Percentiles rank a stretch among this genome's conserved stretches.
Conservation (phyloP, 352 stramenopile species). For the Phytophthora vignae region DNA sequence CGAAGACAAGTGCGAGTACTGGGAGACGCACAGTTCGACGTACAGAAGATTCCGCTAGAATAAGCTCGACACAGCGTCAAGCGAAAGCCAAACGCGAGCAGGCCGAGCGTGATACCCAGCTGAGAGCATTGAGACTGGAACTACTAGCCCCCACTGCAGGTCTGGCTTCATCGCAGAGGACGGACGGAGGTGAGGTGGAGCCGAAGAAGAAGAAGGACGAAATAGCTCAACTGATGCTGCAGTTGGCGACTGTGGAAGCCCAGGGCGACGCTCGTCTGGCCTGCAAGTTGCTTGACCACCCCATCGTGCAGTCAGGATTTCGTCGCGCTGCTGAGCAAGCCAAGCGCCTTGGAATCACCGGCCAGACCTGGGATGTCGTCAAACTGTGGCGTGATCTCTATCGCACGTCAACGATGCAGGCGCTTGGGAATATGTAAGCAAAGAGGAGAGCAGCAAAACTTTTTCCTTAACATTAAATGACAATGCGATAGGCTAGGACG, state of each 20-base stretch:
- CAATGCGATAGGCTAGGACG: constrained; percentile 7
- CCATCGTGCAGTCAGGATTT: constrained; percentile 41
- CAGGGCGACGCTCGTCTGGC: constrained; percentile 57
- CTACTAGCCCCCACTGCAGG: constrained; percentile 46
- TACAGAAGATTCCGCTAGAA: constrained; percentile 9
- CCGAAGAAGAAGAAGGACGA: constrained; percentile 25
- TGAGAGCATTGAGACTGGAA: constrained; percentile 51
- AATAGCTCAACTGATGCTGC: constrained; percentile 31
- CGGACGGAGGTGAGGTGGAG: constrained; percentile 2
- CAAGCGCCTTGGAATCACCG: constrained; percentile 41
- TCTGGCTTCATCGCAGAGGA: not conserved
- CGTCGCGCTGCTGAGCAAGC: constrained; percentile 54
- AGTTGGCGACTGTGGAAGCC: constrained; percentile 63
- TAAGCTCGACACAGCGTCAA: constrained; percentile 17
- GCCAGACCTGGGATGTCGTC: constrained; percentile 52
- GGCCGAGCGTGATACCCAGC: constrained; percentile 39
- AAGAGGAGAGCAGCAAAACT: constrained; percentile 8
- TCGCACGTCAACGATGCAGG: constrained; percentile 51
- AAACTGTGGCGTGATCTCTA: constrained; percentile 73
- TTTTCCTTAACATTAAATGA: constrained; percentile 9
- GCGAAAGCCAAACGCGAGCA: constrained; percentile 42
- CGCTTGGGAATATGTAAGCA: constrained; percentile 10
- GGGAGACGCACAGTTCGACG: constrained; percentile 10
- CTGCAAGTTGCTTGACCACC: constrained; percentile 43
- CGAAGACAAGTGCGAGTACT: constrained; percentile 16